Evolutionary conservation across 257 asterid genomes (phyloP).

Genomic region (Lantana camara): DNA sequence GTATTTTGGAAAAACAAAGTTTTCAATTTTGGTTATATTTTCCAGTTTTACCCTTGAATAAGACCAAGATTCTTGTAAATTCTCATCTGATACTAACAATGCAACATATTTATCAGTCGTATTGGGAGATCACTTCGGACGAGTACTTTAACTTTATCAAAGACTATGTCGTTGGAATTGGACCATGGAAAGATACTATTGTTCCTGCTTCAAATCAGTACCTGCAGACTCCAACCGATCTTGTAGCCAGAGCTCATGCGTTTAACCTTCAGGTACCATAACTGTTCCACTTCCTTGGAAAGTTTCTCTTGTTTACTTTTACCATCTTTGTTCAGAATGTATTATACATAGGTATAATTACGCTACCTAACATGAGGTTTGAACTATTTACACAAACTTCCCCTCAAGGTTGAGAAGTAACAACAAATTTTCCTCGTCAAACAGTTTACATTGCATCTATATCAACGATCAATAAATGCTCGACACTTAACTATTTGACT

Average conservation of each 20-base stretch:
- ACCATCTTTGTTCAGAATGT: no score
- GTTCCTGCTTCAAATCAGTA: conserved; percentile 59
- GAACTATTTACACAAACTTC: no score
- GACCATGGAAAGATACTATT: conserved; percentile 91
- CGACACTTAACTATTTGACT: no score
- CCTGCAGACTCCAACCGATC: conserved; percentile 60
- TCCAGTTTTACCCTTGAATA: neutral
- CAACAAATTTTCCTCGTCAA: no score
- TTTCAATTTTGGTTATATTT: neutral
- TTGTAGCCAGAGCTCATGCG: conserved; percentile 91
- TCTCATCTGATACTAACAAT: conserved; percentile 18
- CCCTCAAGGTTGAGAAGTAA: no score
- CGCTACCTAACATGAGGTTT: no score
- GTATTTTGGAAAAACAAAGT: neutral
- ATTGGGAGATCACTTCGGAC: conserved; percentile 87
- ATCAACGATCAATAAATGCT: no score
- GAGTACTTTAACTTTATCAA: conserved; percentile 76
- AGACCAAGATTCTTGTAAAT: neutral
- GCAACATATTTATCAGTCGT: conserved; percentile 59
- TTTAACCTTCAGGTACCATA: conserved; percentile 79
- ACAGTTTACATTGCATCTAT: no score
- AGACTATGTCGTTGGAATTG: conserved; percentile 88
- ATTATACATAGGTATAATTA: no score
- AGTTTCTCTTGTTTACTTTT: no score
- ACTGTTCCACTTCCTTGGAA: neutral